Base-by-base conservation (phyloP, 768 basidiomycete genomes). In the Naematelia aurantialba region DNA sequence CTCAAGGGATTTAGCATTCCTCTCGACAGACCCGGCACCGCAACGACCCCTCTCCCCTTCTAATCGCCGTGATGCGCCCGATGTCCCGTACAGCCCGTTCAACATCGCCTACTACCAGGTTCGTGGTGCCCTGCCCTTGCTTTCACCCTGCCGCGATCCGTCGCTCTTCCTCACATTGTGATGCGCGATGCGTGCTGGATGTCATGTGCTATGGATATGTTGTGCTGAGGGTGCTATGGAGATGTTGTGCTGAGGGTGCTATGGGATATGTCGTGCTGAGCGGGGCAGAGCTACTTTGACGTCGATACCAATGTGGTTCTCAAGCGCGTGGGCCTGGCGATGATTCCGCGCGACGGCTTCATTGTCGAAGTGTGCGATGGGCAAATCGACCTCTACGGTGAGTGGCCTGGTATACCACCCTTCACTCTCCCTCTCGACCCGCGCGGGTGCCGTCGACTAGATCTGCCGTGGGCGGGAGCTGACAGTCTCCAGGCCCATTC, bases 401-500 rank as follows among this genome's bases (percentile, higher is more conserved):
- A 56, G 73, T 60, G 2, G 19, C 2, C 17, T n/a, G 22, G 25
- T 42, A 21, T 45, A 10, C 50, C 39, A 5, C 12, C 19, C 55
- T 19, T n/a, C n/a, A n/a, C n/a, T n/a, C n/a, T n/a, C n/a, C n/a
- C n/a, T n/a, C n/a, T n/a, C n/a, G n/a, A n/a, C n/a, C n/a, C n/a
- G n/a, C n/a, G n/a, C n/a, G n/a, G n/a, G n/a, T n/a, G n/a, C n/a
- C n/a, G n/a, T 24, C 47, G 21, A 24, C 12, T 39, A 13, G 34
- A 42, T n/a, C 42, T 44, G 42, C 42, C 12, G 42, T 12, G n/a
- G 42, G 12, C 12, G 42, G 42, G 42, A 44, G 30, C 45, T 14
- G 4, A 53, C 86, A 59, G 81, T 87, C 30, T 82, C 88, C 89
- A 73, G 93, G 93, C 0, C 92, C 94, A 1, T 97, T 99, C 80